These are phyloP conservation scores for Candida sonorensis DNA, from an alignment of 805 yeast species.

Conservation along the genomic window DNA sequence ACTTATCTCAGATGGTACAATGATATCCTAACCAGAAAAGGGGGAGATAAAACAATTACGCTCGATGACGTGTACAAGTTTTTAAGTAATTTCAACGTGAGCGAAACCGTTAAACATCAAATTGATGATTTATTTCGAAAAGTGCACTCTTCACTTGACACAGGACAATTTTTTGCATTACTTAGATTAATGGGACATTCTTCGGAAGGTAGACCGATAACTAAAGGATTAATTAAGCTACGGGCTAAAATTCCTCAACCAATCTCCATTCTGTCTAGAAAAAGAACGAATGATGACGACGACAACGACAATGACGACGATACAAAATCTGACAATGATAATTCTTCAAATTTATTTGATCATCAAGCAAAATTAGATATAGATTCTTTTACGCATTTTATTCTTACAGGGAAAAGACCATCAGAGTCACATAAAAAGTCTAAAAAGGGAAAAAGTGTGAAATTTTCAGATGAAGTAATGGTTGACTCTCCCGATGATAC, in stretches of 20 bases:
- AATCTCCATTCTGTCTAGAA: conserved; percentile 62
- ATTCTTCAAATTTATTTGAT: no score
- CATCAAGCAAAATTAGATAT: conserved; percentile 64
- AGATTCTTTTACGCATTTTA: conserved; percentile 78
- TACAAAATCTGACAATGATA: conserved; percentile 11
- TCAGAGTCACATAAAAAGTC: conserved; percentile 32
- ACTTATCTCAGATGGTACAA: conserved; percentile 94
- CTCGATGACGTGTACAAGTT: conserved; percentile 76
- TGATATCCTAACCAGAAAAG: conserved; percentile 65
- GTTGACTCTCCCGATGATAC: no score
- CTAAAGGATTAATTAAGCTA: conserved; percentile 42
- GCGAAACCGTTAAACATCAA: conserved; percentile 39
- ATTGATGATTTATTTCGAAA: conserved; percentile 48
- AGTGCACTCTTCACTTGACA: conserved; percentile 57
- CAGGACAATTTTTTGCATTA: conserved; percentile 88
- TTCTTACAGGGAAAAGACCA: conserved; percentile 76
- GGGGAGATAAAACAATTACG: conserved; percentile 53
- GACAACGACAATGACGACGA: conserved; percentile 28
- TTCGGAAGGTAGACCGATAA: conserved; percentile 41
- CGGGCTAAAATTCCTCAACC: conserved; percentile 75
- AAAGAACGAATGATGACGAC: conserved; percentile 40
- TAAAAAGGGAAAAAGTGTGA: conserved; percentile 52
- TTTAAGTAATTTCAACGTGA: conserved; percentile 66
- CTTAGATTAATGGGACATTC: conserved; percentile 74
- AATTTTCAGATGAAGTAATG: conserved; percentile 62